Percentiles rank a stretch among this genome's conserved stretches.
Conservation (phyloP, 1,284 basidiomycete species). For the Bondarzewia mesenterica region DNA sequence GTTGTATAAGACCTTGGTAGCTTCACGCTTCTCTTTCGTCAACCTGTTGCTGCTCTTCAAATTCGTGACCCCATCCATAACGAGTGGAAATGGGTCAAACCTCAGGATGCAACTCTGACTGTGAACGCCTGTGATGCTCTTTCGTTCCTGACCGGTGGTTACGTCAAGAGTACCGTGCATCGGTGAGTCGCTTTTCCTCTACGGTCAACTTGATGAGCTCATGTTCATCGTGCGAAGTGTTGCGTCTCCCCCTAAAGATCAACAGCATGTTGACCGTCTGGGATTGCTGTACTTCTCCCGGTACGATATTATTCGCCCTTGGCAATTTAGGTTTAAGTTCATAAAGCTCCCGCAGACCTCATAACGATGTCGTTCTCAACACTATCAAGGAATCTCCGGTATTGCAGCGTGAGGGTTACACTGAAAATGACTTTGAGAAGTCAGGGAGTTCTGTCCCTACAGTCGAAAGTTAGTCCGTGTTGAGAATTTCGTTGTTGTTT, state of each 20-base stretch:
- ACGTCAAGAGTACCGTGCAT: conserved; percentile 46
- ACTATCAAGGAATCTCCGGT: conserved; percentile 35
- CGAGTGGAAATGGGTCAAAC: conserved; percentile 41
- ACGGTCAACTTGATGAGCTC: not conserved
- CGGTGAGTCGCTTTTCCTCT: conserved; percentile 14
- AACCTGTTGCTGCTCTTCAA: conserved; percentile 37
- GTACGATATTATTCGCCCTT: conserved; percentile 11
- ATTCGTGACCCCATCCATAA: conserved; percentile 29
- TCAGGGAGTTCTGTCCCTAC: conserved; percentile 37
- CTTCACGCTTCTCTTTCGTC: conserved; percentile 36
- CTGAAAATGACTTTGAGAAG: conserved; percentile 41
- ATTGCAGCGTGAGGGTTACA: conserved; percentile 37
- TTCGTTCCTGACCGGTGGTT: conserved; percentile 40
- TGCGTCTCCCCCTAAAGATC: conserved; percentile 41
- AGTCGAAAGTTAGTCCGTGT: conserved; percentile 29
- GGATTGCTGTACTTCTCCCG: conserved; percentile 47
- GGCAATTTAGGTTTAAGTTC: too few species aligned
- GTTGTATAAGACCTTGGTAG: conserved; percentile 30
- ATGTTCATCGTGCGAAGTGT: conserved; percentile 23
- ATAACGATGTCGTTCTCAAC: conserved; percentile 35
- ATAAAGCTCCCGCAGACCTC: too few species aligned
- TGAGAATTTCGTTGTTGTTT: not conserved
- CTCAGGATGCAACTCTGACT: conserved; percentile 37
- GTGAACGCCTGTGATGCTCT: conserved; percentile 48
- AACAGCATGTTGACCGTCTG: conserved; percentile 41